Conservation (phyloP, 345 rosid genomes). For the Turritis glabra region DNA sequence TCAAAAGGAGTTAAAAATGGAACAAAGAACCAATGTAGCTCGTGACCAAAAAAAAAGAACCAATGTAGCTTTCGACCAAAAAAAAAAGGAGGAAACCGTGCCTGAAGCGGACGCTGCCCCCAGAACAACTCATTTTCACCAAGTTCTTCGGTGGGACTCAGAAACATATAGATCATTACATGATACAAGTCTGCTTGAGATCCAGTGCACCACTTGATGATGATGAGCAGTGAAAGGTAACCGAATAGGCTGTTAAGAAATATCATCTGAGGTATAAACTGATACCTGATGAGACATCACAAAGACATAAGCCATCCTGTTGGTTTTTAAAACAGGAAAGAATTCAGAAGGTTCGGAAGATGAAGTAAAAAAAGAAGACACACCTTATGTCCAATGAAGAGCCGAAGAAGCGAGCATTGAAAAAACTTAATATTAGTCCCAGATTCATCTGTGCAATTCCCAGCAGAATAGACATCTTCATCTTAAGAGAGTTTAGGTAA, state of each 20-base stretch:
- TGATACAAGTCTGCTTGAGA: conserved; percentile 98
- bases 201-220: conserved; percentile 98
- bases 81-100: conserved; percentile 26
- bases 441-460: conserved; percentile 96
- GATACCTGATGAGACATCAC: conserved; percentile 64
- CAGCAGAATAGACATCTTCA: conserved; percentile 96
- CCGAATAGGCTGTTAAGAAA: conserved; percentile 95
- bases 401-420: conserved; percentile 76
- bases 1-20: conserved; percentile 24
- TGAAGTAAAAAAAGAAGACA: not conserved
- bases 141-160: conserved; percentile 90
- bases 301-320: conserved; percentile 21
- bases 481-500: conserved; percentile 89
- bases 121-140: conserved; percentile 88
- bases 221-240: conserved; percentile 86
- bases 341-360: conserved; percentile 5
- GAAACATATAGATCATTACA: conserved; percentile 99
- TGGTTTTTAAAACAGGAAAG: not conserved
- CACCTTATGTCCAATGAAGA: conserved; percentile 83
- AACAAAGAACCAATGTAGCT: conserved; percentile 15
- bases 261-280: conserved; percentile 95
- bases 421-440: conserved; percentile 84
- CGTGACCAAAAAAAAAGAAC: too few relatives aligned
- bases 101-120: conserved; percentile 98
- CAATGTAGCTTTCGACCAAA: conserved; percentile 6